Evolutionary conservation across 129 eudicot genomes (phyloP).

Genomic region (Flaveria bidentis): DNA sequence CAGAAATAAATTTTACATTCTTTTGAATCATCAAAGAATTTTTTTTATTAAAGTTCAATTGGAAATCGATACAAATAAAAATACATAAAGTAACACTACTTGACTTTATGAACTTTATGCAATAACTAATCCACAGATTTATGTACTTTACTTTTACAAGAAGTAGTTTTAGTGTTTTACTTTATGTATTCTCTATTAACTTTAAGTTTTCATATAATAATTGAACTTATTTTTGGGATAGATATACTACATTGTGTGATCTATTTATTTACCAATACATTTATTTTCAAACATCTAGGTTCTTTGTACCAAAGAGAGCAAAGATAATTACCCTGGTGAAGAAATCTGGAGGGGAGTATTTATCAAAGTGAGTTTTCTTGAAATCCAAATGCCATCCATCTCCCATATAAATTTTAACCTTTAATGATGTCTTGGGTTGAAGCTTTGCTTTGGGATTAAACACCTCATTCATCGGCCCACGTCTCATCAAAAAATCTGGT

Average conservation of each 20-base stretch:
- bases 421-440: conserved; percentile 44
- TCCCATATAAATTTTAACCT: conserved; percentile 76
- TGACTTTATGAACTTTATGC: conserved; percentile 8
- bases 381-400: conserved; percentile 81
- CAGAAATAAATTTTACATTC: not conserved
- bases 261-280: not conserved
- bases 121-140: not conserved
- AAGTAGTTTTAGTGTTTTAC: conserved; percentile 17
- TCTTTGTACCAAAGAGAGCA: conserved; percentile 14
- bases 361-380: conserved; percentile 39
- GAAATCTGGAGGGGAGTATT: conserved; percentile 78
- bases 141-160: conserved; percentile 18
- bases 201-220: not conserved
- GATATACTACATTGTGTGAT: not conserved
- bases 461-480: conserved; percentile 35
- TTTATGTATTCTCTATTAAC: conserved; percentile 16
- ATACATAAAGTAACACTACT: conserved; percentile 14
- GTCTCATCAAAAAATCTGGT: conserved; percentile 44
- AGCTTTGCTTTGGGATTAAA: conserved; percentile 45
- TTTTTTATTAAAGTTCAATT: not conserved
- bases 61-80: not conserved
- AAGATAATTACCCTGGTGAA: conserved; percentile 60
- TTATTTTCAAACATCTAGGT: conserved; percentile 10
- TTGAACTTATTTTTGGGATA: not conserved
- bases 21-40: not conserved